Conservation (phyloP, 164 flowering plant genomes). For the Vitis labrusca region DNA sequence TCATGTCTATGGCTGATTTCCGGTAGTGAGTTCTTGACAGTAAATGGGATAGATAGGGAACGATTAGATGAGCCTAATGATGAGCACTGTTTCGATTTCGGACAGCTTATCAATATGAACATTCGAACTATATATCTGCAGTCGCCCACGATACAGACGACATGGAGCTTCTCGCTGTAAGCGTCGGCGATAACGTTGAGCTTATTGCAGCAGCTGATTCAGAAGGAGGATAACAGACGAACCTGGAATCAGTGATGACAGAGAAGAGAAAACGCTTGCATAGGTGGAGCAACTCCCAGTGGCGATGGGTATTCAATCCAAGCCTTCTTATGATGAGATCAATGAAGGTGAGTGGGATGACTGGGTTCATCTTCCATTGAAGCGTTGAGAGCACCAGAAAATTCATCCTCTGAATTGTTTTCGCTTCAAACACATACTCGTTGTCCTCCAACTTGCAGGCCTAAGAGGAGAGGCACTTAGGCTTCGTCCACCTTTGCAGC, state of each 20-base stretch:
- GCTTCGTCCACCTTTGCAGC: slow-evolving; percentile 78
- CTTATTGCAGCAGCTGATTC: slow-evolving; percentile 47
- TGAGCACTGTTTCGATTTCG: too few species aligned
- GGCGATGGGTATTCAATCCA: slow-evolving; percentile 36
- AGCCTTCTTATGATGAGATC: slow-evolving; percentile 58
- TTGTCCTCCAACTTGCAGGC: slow-evolving; percentile 59
- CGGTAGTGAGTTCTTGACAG: too few species aligned
- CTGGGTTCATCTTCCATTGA: slow-evolving; percentile 70
- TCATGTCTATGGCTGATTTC: too few species aligned
- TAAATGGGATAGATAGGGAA: too few species aligned
- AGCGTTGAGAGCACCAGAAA: slow-evolving; percentile 63
- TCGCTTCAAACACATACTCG: slow-evolving; percentile 50
- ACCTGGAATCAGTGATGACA: slow-evolving; percentile 39
- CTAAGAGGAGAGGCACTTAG: slow-evolving; percentile 55
- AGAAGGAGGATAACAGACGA: slow-evolving; percentile 40
- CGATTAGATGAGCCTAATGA: too few species aligned
- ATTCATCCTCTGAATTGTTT: slow-evolving; percentile 70
- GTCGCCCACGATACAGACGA: too few species aligned
- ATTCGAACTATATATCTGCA: too few species aligned
- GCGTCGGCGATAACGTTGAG: slow-evolving; percentile 23
- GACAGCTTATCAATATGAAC: too few species aligned
- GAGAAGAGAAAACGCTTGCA: slow-evolving; percentile 50
- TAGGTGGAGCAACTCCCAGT: slow-evolving; percentile 47
- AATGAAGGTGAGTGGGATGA: slow-evolving; percentile 61
- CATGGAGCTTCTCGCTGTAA: too few species aligned